Evolutionary conservation across 2,329 filamentous ascomycete genomes (phyloP), one percentile per base, ranked within the genome.

Genomic region (Trichoderma arundinaceum): DNA sequence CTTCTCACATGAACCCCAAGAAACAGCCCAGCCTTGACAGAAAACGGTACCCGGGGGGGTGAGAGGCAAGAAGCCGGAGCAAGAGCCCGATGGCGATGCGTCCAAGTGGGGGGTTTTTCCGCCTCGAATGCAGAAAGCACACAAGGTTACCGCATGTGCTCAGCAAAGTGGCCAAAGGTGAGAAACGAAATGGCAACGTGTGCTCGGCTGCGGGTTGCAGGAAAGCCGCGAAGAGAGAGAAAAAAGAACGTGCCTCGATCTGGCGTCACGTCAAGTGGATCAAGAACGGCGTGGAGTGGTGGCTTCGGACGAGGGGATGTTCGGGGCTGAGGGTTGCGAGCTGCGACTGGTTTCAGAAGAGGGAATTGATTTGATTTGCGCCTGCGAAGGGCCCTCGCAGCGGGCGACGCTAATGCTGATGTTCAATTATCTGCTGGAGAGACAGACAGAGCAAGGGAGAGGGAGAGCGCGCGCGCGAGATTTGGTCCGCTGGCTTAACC

Each of bases 251-350:
- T 57, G 51, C 13, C 61, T 53, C 53, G 62, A 58, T 65, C 62
- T 65, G 54, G 62, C 53, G 62, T 65, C 53, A 59, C 44, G 53
- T 58, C 53, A 57, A 65, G 62, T 65, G 62, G 62, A 57, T 38
- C 57, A 41, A 64, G 39, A 46, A 28, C 44, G 44, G 46, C 43
- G 35, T 61, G 41, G 64, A 46, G 57, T 61, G 41, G 61, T 68
- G 68, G 65, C 69, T 69, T 71, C 70, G 70, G 70, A 68, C 70
- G 70, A 71, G 68, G 62, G 70, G 69, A 68, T 68, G 66, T 68
- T 59, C 58, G 62, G 58, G 13, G 56, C 53, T 60, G 62, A 60
- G 61, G 68, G 61, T 68, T 69, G 49, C 62, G 68, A 52, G 33
- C 35, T 8, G 35, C 35, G 35, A 28, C 22, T 28, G 48, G 44